Base-by-base conservation (phyloP, 805 yeast species). In the Wickerhamomyces canadensis region DNA sequence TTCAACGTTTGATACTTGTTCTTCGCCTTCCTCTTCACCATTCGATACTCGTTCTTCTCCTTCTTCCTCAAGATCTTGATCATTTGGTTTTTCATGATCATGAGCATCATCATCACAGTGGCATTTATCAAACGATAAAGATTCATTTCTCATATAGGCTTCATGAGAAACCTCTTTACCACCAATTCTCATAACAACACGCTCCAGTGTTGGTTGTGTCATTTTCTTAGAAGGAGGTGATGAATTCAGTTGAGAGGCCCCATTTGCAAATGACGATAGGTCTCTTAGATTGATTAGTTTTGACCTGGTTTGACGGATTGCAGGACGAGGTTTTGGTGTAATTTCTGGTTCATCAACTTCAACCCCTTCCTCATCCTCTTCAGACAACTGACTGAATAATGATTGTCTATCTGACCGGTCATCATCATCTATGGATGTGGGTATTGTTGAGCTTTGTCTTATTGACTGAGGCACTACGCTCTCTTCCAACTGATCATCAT, bases 141-240 rank as follows among this genome's bases (percentile, higher is more conserved):
- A 39, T 5, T 48, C 40, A 25, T 48, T 49, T 5, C 45, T 43
- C 2, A 48, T 19, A 14, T 31, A 37, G 0, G 49, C 61, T 23
- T 41, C 41, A 12, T 52, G 45, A 19, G 49, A 43, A 5, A 42
- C 31, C 18, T 41, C 39, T 13, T 48, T 31, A 19, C 50, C 58
- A 25, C 47, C 59, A 18, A 52, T 47, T 24, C 50, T 50, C 31
- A 55, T 43, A n/a, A n/a, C n/a, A n/a, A n/a, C n/a, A n/a, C n/a
- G n/a, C n/a, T n/a, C n/a, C n/a, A n/a, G n/a, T n/a, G n/a, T n/a
- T n/a, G n/a, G n/a, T n/a, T n/a, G n/a, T n/a, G n/a, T n/a, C n/a
- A n/a, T n/a, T n/a, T n/a, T n/a, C n/a, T n/a, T n/a, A n/a, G n/a
- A n/a, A n/a, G n/a, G n/a, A n/a, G n/a, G n/a, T n/a, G n/a, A n/a